These are phyloP conservation scores for Cardamine resedifolia DNA, from an alignment of 345 rosid genomes.

Conservation along the genomic window DNA sequence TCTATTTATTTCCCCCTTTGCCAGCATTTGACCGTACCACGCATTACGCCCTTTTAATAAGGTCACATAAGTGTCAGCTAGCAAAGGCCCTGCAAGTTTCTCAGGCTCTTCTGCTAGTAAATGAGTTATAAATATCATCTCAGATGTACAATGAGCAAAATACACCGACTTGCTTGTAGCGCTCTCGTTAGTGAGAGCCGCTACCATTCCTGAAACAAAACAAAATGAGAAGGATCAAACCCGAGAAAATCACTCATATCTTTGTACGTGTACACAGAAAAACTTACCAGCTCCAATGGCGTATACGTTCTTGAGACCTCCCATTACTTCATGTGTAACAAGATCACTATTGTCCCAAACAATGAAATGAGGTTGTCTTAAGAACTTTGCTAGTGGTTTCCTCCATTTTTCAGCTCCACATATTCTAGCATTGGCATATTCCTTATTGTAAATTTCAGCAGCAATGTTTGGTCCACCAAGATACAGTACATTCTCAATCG, in stretches of 20 bases:
- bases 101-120: slow-evolving; percentile 93
- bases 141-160: slow-evolving; percentile 95
- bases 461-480: slow-evolving; percentile 99
- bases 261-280: not conserved
- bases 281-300: slow-evolving; percentile 98
- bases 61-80: slow-evolving; percentile 96
- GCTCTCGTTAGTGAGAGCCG: slow-evolving; percentile 89
- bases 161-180: slow-evolving; percentile 98
- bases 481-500: slow-evolving; percentile 74
- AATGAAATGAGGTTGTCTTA: slow-evolving; percentile 87
- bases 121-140: slow-evolving; percentile 97
- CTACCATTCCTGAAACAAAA: slow-evolving; percentile 79
- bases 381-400: slow-evolving; percentile 78
- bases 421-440: slow-evolving; percentile 97
- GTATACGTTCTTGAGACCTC: slow-evolving; percentile 96
- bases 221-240: not conserved
- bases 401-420: slow-evolving; percentile 97
- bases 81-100: slow-evolving; percentile 91
- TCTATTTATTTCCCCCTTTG: slow-evolving; percentile 68
- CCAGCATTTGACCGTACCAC: slow-evolving; percentile 95
- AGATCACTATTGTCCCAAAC: slow-evolving; percentile 99
- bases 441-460: slow-evolving; percentile 88
- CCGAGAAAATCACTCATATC: not conserved
- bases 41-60: slow-evolving; percentile 93
- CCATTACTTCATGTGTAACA: slow-evolving; percentile 99